A percentile compares a stretch with the other conserved stretches of the same genome.
Conservation (phyloP, 306 rosid species). For the Trifolium dubium region DNA sequence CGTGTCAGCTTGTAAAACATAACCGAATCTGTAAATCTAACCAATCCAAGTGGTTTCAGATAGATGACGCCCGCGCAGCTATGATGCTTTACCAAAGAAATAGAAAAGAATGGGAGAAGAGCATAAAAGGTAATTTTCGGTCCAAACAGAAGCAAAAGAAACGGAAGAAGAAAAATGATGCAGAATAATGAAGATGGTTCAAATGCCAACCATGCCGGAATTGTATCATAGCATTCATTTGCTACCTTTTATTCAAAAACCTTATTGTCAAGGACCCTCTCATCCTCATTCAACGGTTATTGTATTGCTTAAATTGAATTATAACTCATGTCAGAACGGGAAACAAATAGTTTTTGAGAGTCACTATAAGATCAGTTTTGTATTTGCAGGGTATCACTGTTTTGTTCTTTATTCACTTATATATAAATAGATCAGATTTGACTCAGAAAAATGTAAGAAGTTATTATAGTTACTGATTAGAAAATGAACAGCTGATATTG, state of each 20-base stretch:
- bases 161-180: slow-evolving; percentile 70
- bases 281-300: not conserved
- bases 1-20: not conserved
- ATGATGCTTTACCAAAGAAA: slow-evolving; percentile 90
- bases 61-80: slow-evolving; percentile 90
- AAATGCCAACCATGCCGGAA: slow-evolving; percentile 30
- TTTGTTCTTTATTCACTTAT: slow-evolving; percentile 1
- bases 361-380: slow-evolving; percentile 17
- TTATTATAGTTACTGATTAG: not conserved
- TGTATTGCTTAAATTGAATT: slow-evolving; percentile 38
- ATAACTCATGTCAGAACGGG: slow-evolving; percentile 15
- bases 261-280: slow-evolving; percentile 26
- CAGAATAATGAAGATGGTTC: slow-evolving; percentile 47
- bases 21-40: not conserved
- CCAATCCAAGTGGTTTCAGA: slow-evolving; percentile 48
- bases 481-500: not conserved
- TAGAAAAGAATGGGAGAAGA: slow-evolving; percentile 80
- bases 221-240: slow-evolving; percentile 39
- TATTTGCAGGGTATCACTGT: not conserved
- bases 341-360: not conserved
- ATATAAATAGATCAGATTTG: not conserved
- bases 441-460: not conserved
- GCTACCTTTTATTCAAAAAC: slow-evolving; percentile 3
- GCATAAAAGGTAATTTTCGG: slow-evolving; percentile 58
- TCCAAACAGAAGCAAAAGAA: slow-evolving; percentile 60